Percentiles rank a stretch among this genome's conserved stretches.
Evolutionary conservation across 345 rosid species (phyloP).

Genomic region (Nephelium lappaceum): DNA sequence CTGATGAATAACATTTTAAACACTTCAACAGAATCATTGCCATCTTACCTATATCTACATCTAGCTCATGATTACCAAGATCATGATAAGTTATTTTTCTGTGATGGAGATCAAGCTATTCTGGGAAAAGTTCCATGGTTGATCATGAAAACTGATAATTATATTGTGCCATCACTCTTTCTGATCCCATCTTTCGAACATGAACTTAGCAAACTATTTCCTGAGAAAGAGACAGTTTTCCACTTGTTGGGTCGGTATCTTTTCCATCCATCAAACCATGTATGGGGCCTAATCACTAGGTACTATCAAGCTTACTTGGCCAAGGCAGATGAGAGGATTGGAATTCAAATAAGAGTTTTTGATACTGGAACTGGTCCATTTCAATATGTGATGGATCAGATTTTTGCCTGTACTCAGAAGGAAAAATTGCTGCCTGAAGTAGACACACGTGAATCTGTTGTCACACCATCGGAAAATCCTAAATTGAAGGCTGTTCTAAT

Average conservation of each 20-base stretch:
- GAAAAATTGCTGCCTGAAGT: constrained; percentile 55
- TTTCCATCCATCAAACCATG: constrained; percentile 64
- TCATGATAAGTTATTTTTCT: constrained; percentile 71
- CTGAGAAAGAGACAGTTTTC: constrained; percentile 55
- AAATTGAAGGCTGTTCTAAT: constrained; percentile 57
- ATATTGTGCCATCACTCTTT: constrained; percentile 72
- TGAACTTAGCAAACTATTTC: constrained; percentile 52
- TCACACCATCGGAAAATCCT: constrained; percentile 18
- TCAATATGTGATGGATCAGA: constrained; percentile 53
- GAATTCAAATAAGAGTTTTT: constrained; percentile 68
- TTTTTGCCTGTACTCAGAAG: constrained; percentile 50
- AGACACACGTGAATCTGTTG: constrained; percentile 21
- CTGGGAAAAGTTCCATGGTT: constrained; percentile 62
- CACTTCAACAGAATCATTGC: constrained; percentile 23
- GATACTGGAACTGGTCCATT: constrained; percentile 50
- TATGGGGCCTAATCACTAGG: constrained; percentile 74
- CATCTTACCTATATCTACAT: constrained; percentile 58
- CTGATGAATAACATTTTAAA: constrained; percentile 45
- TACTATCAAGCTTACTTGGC: constrained; percentile 63
- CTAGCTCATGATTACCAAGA: constrained; percentile 61
- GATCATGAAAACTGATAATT: constrained; percentile 65
- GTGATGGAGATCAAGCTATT: constrained; percentile 50
- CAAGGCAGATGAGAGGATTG: constrained; percentile 65
- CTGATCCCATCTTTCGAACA: constrained; percentile 52
- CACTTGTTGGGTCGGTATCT: constrained; percentile 72